phyloP scores from a whole-genome alignment of 306 rosid genomes.

The Echinosophora koreensis region DNA sequence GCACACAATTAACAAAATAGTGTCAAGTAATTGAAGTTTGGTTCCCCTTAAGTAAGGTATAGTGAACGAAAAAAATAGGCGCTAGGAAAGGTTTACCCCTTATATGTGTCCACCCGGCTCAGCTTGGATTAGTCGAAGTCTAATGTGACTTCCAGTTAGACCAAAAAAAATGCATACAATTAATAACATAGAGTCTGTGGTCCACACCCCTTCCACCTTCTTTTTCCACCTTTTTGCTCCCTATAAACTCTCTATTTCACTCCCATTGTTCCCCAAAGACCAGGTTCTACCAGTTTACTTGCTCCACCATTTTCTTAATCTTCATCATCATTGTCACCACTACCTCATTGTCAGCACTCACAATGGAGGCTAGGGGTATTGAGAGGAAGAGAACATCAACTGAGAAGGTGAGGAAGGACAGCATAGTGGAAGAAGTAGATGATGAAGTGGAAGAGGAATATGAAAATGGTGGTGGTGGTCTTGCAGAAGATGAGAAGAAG shows the following conservation, averaged over 20 bases:
- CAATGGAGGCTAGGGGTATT: conserved; percentile 60
- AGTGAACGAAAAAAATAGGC: background rate
- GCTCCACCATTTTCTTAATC: conserved; percentile 24
- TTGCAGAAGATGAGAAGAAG: conserved; percentile 59
- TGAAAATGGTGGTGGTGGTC: conserved; percentile 30
- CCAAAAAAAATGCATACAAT: too few species aligned
- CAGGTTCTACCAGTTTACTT: conserved; percentile 9
- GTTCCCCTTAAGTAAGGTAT: too few species aligned
- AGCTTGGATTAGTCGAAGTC: too few species aligned
- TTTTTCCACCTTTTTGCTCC: conserved; percentile 48
- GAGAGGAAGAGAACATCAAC: conserved; percentile 55
- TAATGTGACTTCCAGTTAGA: too few species aligned
- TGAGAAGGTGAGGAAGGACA: conserved; percentile 56
- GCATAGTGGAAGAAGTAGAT: conserved; percentile 54
- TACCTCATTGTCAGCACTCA: background rate
- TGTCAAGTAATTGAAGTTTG: too few species aligned
- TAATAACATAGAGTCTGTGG: conserved; percentile 46
- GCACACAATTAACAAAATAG: conserved; percentile 29
- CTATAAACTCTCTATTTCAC: conserved; percentile 41
- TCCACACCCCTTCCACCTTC: conserved; percentile 49
- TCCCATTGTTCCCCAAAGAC: conserved; percentile 39
- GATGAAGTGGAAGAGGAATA: conserved; percentile 74
- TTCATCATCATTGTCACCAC: conserved; percentile 2
- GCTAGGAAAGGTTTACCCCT: too few species aligned
- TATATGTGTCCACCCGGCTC: too few species aligned